Conservation (phyloP, 2,329 filamentous ascomycete species). For the Colletotrichum somersetense region DNA sequence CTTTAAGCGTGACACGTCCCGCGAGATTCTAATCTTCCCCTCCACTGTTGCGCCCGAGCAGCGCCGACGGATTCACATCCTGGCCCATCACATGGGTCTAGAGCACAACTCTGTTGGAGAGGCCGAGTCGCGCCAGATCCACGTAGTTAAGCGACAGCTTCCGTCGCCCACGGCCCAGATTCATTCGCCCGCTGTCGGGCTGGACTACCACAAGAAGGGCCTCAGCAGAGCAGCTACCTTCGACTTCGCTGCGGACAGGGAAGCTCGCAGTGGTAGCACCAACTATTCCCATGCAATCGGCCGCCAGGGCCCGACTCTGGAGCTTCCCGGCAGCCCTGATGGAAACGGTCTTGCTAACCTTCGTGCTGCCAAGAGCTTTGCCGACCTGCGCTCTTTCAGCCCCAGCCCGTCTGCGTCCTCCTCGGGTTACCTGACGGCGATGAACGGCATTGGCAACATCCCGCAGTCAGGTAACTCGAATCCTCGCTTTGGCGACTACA, state of each 20-base stretch:
- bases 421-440: conserved; percentile 76
- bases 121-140: conserved; percentile 88
- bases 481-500: conserved; percentile 62
- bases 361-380: conserved; percentile 95
- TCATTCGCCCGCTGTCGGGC: conserved; percentile 73
- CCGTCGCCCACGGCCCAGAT: conserved; percentile 65
- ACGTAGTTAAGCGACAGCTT: conserved; percentile 80
- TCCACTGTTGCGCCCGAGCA: conserved; percentile 84
- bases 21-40: conserved; percentile 88
- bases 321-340: conserved; percentile 85
- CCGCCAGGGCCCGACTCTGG: conserved; percentile 86
- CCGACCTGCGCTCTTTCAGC: conserved; percentile 93
- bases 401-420: conserved; percentile 92
- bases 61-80: conserved; percentile 90
- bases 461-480: conserved; percentile 49
- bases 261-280: conserved; percentile 72
- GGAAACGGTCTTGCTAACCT: conserved; percentile 75
- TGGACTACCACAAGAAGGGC: conserved; percentile 84
- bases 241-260: conserved; percentile 88
- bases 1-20: conserved; percentile 83
- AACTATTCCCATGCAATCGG: conserved; percentile 80
- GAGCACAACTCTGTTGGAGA: conserved; percentile 91
- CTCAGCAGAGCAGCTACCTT: conserved; percentile 96
- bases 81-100: conserved; percentile 94
- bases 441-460: conserved; percentile 73